phyloP scores from a whole-genome alignment of 192 early-diverging fungal species.

The Coemansia aciculifera region DNA sequence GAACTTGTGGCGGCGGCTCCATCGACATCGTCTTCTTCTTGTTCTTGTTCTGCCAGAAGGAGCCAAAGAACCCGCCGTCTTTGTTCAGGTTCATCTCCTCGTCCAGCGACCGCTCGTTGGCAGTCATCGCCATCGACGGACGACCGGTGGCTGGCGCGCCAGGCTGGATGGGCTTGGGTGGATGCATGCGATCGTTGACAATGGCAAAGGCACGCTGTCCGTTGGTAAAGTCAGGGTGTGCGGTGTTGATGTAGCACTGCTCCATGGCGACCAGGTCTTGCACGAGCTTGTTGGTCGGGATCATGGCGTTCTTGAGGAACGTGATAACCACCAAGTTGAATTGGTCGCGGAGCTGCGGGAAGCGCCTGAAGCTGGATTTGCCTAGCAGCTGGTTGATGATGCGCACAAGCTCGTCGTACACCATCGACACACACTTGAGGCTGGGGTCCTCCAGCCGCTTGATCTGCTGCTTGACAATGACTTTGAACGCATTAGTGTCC shows the following conservation, averaged over 20 bases:
- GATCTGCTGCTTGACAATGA: slow-evolving; percentile 99
- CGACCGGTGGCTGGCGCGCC: slow-evolving; percentile 24
- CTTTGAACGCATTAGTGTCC: slow-evolving; percentile 95
- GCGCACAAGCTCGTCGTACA: slow-evolving; percentile 97
- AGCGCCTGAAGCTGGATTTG: slow-evolving; percentile 94
- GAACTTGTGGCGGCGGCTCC: slow-evolving; percentile 64
- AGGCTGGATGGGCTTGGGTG: slow-evolving; percentile 60
- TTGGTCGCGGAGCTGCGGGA: slow-evolving; percentile 90
- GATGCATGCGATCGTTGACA: slow-evolving; percentile 82
- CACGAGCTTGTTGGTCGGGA: slow-evolving; percentile 94
- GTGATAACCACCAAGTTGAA: slow-evolving; percentile 92
- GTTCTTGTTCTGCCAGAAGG: slow-evolving; percentile 91
- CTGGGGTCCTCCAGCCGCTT: slow-evolving; percentile 96
- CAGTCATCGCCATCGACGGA: slow-evolving; percentile 27
- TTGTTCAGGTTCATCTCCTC: slow-evolving; percentile 64
- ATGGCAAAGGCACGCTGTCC: slow-evolving; percentile 95
- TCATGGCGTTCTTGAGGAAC: slow-evolving; percentile 89
- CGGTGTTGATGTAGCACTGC: slow-evolving; percentile 97
- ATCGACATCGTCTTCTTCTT: slow-evolving; percentile 71
- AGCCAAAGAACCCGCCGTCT: slow-evolving; percentile 91
- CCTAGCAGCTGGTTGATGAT: slow-evolving; percentile 90
- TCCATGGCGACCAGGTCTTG: slow-evolving; percentile 92
- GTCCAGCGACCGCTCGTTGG: slow-evolving; percentile 54
- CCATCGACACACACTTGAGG: slow-evolving; percentile 91
- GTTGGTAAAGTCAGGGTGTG: slow-evolving; percentile 96